A percentile compares a stretch with the other conserved stretches of the same genome.
Conservation (phyloP, 148 eudicot species). For the Fagopyrum homotropicum region DNA sequence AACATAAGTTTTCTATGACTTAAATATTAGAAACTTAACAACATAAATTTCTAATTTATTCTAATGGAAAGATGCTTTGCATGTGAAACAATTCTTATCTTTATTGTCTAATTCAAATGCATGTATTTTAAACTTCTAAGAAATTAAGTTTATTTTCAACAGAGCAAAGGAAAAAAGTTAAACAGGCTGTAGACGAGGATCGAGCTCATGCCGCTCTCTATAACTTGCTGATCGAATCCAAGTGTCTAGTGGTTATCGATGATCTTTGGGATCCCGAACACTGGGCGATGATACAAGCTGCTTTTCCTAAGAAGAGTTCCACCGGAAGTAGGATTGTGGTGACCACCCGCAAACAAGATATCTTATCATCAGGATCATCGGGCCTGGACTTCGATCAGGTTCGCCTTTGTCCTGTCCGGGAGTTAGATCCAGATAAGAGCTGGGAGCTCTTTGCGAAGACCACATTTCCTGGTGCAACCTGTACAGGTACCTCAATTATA, state of each 20-base stretch:
- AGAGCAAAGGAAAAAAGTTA: neutral
- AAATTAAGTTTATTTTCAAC: too few species aligned
- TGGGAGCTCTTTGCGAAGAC: neutral
- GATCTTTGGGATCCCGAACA: neutral
- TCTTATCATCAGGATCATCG: too few species aligned
- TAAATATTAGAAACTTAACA: too few species aligned
- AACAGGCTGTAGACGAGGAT: neutral
- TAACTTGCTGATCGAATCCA: neutral
- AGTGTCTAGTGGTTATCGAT: neutral
- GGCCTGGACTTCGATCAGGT: neutral
- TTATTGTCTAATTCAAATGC: too few species aligned
- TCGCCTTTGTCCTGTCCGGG: neutral
- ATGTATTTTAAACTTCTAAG: too few species aligned
- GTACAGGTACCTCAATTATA: neutral
- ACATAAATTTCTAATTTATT: too few species aligned
- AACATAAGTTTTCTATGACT: too few species aligned
- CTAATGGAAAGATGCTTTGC: too few species aligned
- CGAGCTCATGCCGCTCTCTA: neutral
- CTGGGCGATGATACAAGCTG: neutral
- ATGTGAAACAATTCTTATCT: too few species aligned
- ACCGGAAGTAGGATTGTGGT: neutral
- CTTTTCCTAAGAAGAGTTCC: neutral
- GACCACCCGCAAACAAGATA: neutral
- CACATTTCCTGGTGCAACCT: neutral
- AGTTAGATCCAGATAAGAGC: neutral